phyloP scores from a whole-genome alignment of 1,284 basidiomycete genomes.

The Papiliotrema fonsecae region DNA sequence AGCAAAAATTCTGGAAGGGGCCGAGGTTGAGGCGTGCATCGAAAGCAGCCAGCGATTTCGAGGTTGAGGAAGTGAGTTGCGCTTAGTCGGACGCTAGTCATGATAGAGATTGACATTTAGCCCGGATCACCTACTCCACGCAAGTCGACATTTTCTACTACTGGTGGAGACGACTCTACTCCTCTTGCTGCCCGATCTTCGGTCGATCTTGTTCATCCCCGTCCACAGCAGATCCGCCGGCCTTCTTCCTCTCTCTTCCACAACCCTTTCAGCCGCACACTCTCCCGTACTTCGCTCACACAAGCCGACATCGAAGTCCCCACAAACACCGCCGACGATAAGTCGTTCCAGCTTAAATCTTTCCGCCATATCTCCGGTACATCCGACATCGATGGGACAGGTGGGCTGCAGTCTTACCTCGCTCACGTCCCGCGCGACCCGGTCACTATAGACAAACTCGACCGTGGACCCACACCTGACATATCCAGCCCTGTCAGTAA shows the following conservation, averaged over 20 bases:
- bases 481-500: not conserved
- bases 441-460: conserved; percentile 1
- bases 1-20: conserved; percentile 26
- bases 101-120: conserved; percentile 2
- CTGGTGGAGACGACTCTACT: not conserved
- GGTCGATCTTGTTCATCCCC: conserved; percentile 9
- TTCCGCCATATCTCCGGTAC: conserved; percentile 45
- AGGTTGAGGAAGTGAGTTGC: conserved; percentile 10
- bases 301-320: conserved; percentile 19
- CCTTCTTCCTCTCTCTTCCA: conserved; percentile 35
- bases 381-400: conserved; percentile 21
- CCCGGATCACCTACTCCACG: conserved; percentile 13
- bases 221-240: conserved; percentile 20
- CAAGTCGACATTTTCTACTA: not conserved
- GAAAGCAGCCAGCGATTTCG: conserved; percentile 7
- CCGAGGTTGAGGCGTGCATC: conserved; percentile 16
- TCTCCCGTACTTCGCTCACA: conserved; percentile 25
- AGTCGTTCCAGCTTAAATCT: conserved; percentile 41
- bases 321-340: conserved; percentile 23
- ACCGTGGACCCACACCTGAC: not conserved
- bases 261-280: conserved; percentile 32
- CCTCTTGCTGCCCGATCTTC: not conserved
- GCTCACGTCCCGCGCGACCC: conserved; percentile 15
- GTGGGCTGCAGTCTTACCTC: conserved; percentile 18
- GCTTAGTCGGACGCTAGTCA: not conserved